These are phyloP conservation scores for Punica granatum DNA, from an alignment of 345 rosid species.

Conservation along the genomic window DNA sequence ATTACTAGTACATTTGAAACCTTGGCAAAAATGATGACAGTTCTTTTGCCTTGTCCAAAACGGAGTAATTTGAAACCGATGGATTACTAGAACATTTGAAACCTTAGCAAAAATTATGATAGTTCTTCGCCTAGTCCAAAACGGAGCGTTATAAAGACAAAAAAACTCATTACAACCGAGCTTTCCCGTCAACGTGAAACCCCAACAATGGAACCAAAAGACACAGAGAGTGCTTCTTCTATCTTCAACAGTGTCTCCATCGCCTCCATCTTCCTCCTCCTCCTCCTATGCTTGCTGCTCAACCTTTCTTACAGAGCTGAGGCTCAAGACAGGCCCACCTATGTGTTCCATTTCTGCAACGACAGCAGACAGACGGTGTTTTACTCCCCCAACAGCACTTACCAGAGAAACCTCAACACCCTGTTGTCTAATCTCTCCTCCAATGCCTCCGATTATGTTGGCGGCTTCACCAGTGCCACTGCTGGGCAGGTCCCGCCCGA, in stretches of 20 bases:
- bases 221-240: neutral
- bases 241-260: neutral
- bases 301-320: neutral
- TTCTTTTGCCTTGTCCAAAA: no score
- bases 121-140: no score
- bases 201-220: no score
- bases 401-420: slow-evolving; percentile 9
- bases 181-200: no score
- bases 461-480: neutral
- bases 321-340: neutral
- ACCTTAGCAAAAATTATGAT: no score
- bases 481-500: neutral
- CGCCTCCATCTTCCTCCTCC: neutral
- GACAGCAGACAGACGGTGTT: slow-evolving; percentile 12
- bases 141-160: no score
- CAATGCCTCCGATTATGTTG: neutral
- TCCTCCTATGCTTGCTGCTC: neutral
- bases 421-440: slow-evolving; percentile 15
- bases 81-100: no score
- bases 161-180: no score
- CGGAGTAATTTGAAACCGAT: no score
- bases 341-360: neutral
- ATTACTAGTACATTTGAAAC: no score
- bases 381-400: slow-evolving; percentile 4
- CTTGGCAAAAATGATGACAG: no score